Percentiles rank a stretch among this genome's conserved stretches.
These are phyloP conservation scores for Fusarium hainanense DNA, from an alignment of 2,329 filamentous ascomycete species.

Conservation along the genomic window DNA sequence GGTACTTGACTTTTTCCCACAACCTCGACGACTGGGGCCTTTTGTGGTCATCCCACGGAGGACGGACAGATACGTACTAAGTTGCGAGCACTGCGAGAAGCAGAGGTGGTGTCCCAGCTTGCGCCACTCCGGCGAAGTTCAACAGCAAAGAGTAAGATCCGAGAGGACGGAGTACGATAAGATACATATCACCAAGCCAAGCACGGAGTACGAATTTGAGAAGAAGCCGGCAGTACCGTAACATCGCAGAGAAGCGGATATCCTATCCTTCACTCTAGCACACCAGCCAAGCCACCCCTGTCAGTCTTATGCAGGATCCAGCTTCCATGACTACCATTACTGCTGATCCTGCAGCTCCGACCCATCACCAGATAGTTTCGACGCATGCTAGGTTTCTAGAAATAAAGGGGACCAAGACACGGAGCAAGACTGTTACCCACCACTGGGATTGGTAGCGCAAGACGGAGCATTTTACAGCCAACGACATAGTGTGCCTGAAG, in stretches of 20 bases:
- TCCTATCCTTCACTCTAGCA: conserved; percentile 3
- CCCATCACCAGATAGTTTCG: conserved; percentile 24
- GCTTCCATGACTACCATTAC: conserved; percentile 8
- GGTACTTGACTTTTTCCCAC: not conserved
- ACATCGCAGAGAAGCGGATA: conserved; percentile 15
- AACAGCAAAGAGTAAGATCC: not conserved
- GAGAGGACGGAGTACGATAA: conserved; percentile 6
- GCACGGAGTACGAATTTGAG: not conserved
- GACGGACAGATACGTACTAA: conserved; percentile 5
- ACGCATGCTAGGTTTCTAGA: conserved; percentile 37
- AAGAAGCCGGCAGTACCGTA: conserved; percentile 7
- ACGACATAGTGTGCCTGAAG: conserved; percentile 34
- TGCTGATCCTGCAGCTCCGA: conserved; percentile 20
- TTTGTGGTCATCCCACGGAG: conserved; percentile 1
- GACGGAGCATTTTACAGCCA: conserved; percentile 33
- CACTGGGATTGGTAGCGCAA: conserved; percentile 15
- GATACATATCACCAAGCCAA: conserved; percentile 14
- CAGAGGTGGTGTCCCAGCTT: conserved; percentile 11
- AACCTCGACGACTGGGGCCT: conserved; percentile 1
- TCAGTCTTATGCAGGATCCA: conserved; percentile 17
- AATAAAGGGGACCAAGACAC: conserved; percentile 39
- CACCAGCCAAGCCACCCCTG: conserved; percentile 5
- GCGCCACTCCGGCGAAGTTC: conserved; percentile 8
- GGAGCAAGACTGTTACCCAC: conserved; percentile 29
- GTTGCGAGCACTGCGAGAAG: not conserved